Evolutionary conservation across 140 eudicot species (phyloP).

Genomic region (Flaveria floridana): DNA sequence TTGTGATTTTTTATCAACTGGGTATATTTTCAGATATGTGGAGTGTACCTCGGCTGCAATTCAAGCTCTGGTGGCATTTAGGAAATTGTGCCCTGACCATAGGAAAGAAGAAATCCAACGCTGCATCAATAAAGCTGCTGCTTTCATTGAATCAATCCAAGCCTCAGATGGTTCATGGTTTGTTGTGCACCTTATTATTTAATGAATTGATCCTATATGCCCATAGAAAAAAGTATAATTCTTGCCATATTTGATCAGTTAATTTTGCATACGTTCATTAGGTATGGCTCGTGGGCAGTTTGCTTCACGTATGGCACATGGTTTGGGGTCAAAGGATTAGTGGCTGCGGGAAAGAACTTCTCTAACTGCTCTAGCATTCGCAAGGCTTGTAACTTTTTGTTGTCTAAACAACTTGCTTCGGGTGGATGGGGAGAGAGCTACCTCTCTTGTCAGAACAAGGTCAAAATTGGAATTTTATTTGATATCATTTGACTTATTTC

Average conservation of each 20-base stretch:
- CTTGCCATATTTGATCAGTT: conserved; percentile 10
- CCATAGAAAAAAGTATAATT: neutral
- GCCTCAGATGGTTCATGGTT: conserved; percentile 82
- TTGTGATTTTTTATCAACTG: conserved; percentile 21
- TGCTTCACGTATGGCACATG: conserved; percentile 78
- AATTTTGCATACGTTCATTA: conserved; percentile 24
- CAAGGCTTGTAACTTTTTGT: conserved; percentile 70
- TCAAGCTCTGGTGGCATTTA: conserved; percentile 54
- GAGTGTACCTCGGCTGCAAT: conserved; percentile 82
- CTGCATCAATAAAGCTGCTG: conserved; percentile 52
- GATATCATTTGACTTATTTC: neutral
- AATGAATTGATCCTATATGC: neutral
- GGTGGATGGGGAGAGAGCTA: conserved; percentile 99
- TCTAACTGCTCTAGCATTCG: conserved; percentile 53
- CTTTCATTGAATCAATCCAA: conserved; percentile 59
- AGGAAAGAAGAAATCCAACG: conserved; percentile 54
- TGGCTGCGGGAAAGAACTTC: conserved; percentile 60
- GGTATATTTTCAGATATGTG: conserved; percentile 49
- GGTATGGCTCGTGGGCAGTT: conserved; percentile 81
- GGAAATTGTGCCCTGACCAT: conserved; percentile 50
- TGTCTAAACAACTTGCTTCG: conserved; percentile 64
- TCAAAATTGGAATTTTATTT: conserved; percentile 28
- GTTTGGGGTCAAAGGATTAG: conserved; percentile 70
- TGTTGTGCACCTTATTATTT: conserved; percentile 14
- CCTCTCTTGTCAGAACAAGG: conserved; percentile 80